Percentiles rank a stretch among this genome's conserved stretches.
phyloP scores from a whole-genome alignment of 257 asterid genomes.

The Solanum megistacrolobum region DNA sequence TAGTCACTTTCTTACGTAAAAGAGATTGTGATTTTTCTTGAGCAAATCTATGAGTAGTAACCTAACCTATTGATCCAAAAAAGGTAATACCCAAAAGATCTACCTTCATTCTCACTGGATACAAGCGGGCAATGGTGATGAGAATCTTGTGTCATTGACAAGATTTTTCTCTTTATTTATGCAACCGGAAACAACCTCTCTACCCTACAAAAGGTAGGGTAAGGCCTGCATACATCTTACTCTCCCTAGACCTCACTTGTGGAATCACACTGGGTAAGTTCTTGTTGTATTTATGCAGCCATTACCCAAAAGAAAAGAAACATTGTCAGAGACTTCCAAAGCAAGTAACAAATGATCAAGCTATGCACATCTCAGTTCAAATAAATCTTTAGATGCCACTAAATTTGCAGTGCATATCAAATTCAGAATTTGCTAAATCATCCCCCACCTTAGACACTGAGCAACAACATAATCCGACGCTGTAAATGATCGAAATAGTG shows the following conservation, averaged over 20 bases:
- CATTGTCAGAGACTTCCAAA: neutral
- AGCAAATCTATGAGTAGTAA: neutral
- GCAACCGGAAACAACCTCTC: neutral
- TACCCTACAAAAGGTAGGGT: neutral
- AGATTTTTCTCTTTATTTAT: neutral
- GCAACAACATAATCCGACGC: constrained; percentile 87
- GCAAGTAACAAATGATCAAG: neutral
- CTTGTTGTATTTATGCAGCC: neutral
- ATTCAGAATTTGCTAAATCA: neutral
- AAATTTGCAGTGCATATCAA: neutral
- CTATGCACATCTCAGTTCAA: neutral
- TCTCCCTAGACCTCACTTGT: neutral
- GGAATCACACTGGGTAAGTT: neutral
- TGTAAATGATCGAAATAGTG: constrained; percentile 69
- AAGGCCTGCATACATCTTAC: neutral
- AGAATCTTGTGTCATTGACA: neutral
- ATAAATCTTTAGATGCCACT: neutral
- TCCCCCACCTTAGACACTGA: constrained; percentile 72
- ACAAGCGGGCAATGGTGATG: neutral
- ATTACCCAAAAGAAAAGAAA: neutral
- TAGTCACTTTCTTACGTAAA: neutral
- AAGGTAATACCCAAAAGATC: neutral
- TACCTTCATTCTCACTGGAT: neutral
- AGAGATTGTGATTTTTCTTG: neutral
- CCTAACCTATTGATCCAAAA: neutral